Base-by-base conservation (phyloP, 23 red algal genomes). In the Gracilaria domingensis region DNA sequence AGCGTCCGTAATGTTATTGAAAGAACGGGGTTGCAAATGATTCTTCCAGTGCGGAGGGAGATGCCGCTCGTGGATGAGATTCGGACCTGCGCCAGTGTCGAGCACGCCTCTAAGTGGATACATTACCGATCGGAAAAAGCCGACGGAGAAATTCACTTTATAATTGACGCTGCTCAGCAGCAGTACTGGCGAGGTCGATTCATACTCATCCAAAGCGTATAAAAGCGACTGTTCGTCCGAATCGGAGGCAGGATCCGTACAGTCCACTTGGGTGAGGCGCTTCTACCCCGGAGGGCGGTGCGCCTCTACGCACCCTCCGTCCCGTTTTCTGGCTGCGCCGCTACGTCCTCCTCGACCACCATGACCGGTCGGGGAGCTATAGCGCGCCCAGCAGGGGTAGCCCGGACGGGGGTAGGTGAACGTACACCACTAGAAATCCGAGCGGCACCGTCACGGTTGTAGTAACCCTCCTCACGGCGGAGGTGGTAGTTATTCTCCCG, bases 11-110 rank as follows among this genome's bases (percentile, higher is more conserved):
- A 45, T 45, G 4, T 45, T 45, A 45, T 45, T 11, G 42, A 45
- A 4, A 4, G 42, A 45, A 7, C 58, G 58, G 58, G 58, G 26
- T 64, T 4, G 58, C 23, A 16, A 29, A 64, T 64, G 58, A 5
- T 64, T 14, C 14, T 16, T 3, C 58, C 58, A 64, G 47, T 28
- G 34, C 17, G 35, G 39, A 45, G 42, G 37, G 29, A 80, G 6
- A 29, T 80, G 47, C 21, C 48, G 80, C 29, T 55, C 80, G 57
- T 62, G 48, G 80, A 45, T 45, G 42, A 45, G 42, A 45, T 45
- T 45, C 4, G 42, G 81, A 21, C 81, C 81, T 0, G 81, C 81
- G n/a, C 81, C 81, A 16, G 55, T 85, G 37, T 85, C 81, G 18
- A 85, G 61, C 44, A 85, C 81, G 0, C 29, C 81, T 38, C 12